Conservation (phyloP, 306 rosid genomes). For the Begonia loranthoides region DNA sequence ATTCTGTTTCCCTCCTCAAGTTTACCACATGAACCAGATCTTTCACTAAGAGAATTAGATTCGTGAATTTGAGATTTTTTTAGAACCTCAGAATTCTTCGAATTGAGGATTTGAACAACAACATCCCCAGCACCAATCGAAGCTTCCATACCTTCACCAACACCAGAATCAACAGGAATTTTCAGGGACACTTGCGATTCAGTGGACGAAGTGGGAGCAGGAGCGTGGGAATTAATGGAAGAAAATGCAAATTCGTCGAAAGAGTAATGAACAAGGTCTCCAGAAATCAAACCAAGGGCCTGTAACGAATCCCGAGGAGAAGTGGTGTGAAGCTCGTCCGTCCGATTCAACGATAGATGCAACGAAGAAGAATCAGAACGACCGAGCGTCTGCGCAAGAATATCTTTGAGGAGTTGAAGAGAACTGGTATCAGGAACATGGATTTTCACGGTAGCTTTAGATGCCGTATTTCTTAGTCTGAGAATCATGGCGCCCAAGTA, state of each 20-base stretch:
- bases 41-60: not conserved
- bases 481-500: slow-evolving; percentile 34
- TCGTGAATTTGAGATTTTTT: not conserved
- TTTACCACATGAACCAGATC: not conserved
- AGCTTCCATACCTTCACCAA: not conserved
- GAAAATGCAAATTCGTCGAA: slow-evolving; percentile 19
- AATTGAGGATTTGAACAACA: slow-evolving; percentile 2
- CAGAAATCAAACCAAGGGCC: slow-evolving; percentile 44
- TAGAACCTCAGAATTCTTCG: not conserved
- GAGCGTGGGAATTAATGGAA: slow-evolving; percentile 3
- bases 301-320: slow-evolving; percentile 27
- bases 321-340: slow-evolving; percentile 46
- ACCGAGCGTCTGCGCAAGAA: slow-evolving; percentile 21
- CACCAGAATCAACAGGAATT: not conserved
- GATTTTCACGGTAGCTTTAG: slow-evolving; percentile 48
- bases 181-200: not conserved
- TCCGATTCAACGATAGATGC: slow-evolving; percentile 60
- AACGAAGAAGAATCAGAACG: slow-evolving; percentile 25
- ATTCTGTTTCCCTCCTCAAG: not conserved
- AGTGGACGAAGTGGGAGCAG: not conserved
- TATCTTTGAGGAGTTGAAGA: slow-evolving; percentile 31
- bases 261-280: slow-evolving; percentile 71
- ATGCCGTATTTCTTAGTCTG: slow-evolving; percentile 45
- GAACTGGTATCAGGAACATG: slow-evolving; percentile 38
- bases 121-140: not conserved